phyloP scores from a whole-genome alignment of 805 yeast genomes.

The Wickerhamomyces hampshirensis region DNA sequence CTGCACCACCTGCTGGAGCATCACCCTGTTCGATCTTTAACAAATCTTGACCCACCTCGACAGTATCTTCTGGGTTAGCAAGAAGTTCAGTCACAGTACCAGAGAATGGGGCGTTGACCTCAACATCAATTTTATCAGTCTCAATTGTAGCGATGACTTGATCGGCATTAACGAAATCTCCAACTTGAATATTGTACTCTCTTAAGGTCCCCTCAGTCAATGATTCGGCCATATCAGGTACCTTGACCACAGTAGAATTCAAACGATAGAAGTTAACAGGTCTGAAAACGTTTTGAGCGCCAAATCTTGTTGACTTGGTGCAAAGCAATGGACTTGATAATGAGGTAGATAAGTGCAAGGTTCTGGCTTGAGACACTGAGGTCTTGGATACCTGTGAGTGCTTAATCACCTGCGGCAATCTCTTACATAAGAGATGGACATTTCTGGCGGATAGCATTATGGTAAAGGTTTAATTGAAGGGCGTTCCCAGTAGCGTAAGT shows the following conservation, averaged over 20 bases:
- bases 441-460: slow-evolving; percentile 18
- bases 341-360: not conserved
- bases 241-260: slow-evolving; percentile 60
- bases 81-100: slow-evolving; percentile 86
- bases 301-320: slow-evolving; percentile 5
- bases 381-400: slow-evolving; percentile 1
- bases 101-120: slow-evolving; percentile 88
- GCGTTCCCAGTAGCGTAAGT: no score
- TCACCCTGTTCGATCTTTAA: slow-evolving; percentile 77
- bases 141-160: slow-evolving; percentile 95
- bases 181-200: slow-evolving; percentile 65
- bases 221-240: slow-evolving; percentile 98
- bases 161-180: slow-evolving; percentile 82
- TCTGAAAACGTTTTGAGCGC: slow-evolving; percentile 7
- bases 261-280: slow-evolving; percentile 23
- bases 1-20: slow-evolving; percentile 58
- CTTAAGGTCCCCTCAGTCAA: slow-evolving; percentile 94
- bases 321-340: not conserved
- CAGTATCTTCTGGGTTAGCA: slow-evolving; percentile 86
- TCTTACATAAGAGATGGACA: slow-evolving; percentile 6
- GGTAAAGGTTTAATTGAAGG: not conserved
- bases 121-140: slow-evolving; percentile 97
- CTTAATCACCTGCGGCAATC: not conserved
- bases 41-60: slow-evolving; percentile 91
- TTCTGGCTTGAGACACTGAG: slow-evolving; percentile 1